Evolutionary conservation across 2,329 filamentous ascomycete species (phyloP).

Genomic region (Penicillium digitatum): DNA sequence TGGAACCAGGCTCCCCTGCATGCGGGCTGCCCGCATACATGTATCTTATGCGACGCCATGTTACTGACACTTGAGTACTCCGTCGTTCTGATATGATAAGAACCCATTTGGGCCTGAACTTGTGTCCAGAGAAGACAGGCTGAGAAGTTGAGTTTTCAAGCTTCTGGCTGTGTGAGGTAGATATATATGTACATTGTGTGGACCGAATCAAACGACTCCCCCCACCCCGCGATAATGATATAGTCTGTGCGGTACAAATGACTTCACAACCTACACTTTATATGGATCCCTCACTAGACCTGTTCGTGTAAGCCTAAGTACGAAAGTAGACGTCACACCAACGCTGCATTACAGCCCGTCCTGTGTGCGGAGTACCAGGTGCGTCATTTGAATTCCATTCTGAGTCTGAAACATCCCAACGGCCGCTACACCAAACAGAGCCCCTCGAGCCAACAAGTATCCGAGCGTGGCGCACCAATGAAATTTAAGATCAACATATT

Average conservation of each 20-base stretch:
- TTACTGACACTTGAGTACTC: background rate
- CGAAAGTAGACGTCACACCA: background rate
- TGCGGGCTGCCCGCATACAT: constrained; percentile 4
- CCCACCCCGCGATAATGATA: background rate
- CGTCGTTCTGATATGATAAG: background rate
- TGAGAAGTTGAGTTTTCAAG: background rate
- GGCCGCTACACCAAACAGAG: background rate
- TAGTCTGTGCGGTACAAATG: background rate
- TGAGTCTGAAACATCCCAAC: constrained; percentile 6
- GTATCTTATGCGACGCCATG: constrained; percentile 1
- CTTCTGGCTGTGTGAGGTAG: background rate
- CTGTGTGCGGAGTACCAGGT: background rate
- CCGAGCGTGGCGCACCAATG: constrained; percentile 5
- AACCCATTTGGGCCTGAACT: background rate
- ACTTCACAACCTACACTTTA: background rate
- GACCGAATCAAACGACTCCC: background rate
- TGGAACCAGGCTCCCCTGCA: background rate
- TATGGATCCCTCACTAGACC: background rate
- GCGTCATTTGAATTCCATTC: background rate
- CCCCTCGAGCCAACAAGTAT: background rate
- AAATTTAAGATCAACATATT: background rate
- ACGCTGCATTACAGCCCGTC: background rate
- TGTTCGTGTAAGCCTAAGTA: background rate
- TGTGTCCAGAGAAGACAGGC: background rate
- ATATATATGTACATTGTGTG: no score